Evolutionary conservation across 352 stramenopile species (phyloP).

Genomic region (Pythium phragmiticola): DNA sequence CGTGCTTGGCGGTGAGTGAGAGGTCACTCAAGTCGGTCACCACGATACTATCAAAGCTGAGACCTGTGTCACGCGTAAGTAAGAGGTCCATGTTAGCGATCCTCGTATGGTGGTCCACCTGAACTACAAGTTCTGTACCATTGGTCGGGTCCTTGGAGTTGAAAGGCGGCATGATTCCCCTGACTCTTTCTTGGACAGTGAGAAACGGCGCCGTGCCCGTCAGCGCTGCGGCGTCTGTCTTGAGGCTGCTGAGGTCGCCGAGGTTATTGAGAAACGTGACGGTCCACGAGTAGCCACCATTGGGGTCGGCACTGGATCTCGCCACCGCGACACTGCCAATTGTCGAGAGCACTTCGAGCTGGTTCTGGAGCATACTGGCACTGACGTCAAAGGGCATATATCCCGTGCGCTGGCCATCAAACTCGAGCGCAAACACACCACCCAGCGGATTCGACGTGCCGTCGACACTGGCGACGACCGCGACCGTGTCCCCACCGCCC

Average conservation of each 20-base stretch:
- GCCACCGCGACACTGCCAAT: slow-evolving; percentile 88
- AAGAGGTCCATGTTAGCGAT: background rate
- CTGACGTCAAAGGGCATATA: slow-evolving; percentile 90
- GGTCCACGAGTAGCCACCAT: slow-evolving; percentile 92
- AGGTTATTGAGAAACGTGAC: slow-evolving; percentile 93
- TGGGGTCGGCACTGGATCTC: slow-evolving; percentile 85
- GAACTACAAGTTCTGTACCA: slow-evolving; percentile 27
- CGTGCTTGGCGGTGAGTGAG: slow-evolving; percentile 68
- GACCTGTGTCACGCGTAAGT: slow-evolving; percentile 21
- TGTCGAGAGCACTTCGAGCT: slow-evolving; percentile 89
- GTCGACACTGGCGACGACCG: slow-evolving; percentile 32
- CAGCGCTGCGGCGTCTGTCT: slow-evolving; percentile 80
- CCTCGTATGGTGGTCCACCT: too few species aligned
- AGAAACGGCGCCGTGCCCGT: slow-evolving; percentile 88
- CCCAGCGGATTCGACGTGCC: slow-evolving; percentile 60
- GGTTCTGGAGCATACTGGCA: slow-evolving; percentile 84
- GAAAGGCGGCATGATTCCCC: slow-evolving; percentile 89
- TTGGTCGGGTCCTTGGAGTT: slow-evolving; percentile 86
- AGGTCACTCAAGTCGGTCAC: slow-evolving; percentile 89
- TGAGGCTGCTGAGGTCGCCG: slow-evolving; percentile 76
- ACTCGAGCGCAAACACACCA: slow-evolving; percentile 88
- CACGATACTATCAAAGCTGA: slow-evolving; percentile 86
- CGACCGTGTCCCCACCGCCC: slow-evolving; percentile 44
- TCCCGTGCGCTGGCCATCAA: slow-evolving; percentile 86
- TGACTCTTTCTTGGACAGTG: slow-evolving; percentile 61